Base-by-base conservation (phyloP, 202 grass and related monocot genomes). In the Carex arenaria region DNA sequence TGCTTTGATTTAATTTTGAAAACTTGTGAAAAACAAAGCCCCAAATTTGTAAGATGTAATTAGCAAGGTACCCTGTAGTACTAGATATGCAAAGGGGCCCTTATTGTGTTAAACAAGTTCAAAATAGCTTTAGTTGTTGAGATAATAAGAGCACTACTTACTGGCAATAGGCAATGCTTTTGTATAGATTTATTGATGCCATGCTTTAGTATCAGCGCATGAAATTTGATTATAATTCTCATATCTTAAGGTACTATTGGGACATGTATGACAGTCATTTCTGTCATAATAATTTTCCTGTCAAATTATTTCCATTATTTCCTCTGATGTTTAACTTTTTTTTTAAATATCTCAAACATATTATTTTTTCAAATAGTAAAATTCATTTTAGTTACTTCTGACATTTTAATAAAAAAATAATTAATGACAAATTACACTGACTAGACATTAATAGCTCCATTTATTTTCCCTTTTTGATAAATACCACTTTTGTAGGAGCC, bases 401-500 rank as follows among this genome's bases (percentile, higher is more conserved):
- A 14, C 13, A 26, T 26, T 26, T 26, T 26, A 26, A 26, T 26
- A 26, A 26, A 26, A 26, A 26, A 26, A 26, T 26, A 26, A 26
- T 26, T 26, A 26, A 19, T 36, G 15, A 11, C 17, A 71, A 13
- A 22, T 72, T 49, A 49, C 19, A 0, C 19, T 11, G 69, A 72
- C 7, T 49, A 72, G 19, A 23, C 42, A 52, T 53, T 52, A 73
- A 52, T 52, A 52, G 45, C 20, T 73, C 45, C 11, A 49, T 81
- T 14, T 17, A 80, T 45, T 22, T n/a, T 67, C 7, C 6, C 57
- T 75, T 62, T 74, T 31, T 82, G 64, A 69, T 83, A 10, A 3
- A 52, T 79, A 87, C 55, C 45, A 51, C 86, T 83, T 61, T 86
- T 88, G 71, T 87, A 98, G 90, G 90, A 69, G 85, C 9, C 38